Evolutionary conservation across 1,284 basidiomycete species (phyloP).

Genomic region (Ceratobasidium papillatum): DNA sequence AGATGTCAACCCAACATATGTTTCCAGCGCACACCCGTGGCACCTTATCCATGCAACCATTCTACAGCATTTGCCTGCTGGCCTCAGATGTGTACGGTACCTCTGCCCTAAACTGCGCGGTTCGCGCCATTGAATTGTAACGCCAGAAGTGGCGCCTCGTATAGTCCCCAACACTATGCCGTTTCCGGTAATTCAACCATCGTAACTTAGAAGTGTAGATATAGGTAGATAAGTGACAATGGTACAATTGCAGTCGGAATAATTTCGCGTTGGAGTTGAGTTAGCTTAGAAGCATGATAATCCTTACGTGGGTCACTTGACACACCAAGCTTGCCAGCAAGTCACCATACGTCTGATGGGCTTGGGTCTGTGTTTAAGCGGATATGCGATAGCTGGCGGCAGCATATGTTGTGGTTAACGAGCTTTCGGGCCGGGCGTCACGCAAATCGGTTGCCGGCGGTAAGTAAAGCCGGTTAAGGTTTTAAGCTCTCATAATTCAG

Average conservation of each 20-base stretch:
- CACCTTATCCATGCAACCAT: background rate
- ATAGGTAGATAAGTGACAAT: background rate
- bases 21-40: background rate
- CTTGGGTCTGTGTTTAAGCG: background rate
- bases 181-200: too few relatives aligned
- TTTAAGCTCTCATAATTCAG: slow-evolving; percentile 5
- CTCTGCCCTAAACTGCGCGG: too few relatives aligned
- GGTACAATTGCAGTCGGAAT: background rate
- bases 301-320: background rate
- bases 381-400: background rate
- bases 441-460: background rate
- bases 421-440: background rate
- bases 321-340: background rate
- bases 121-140: too few relatives aligned
- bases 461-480: background rate
- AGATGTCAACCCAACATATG: background rate
- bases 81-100: too few relatives aligned
- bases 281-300: background rate
- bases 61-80: too few relatives aligned
- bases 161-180: too few relatives aligned
- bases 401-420: background rate
- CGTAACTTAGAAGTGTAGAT: background rate
- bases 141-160: too few relatives aligned
- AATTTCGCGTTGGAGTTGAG: background rate
- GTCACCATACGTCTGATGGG: background rate